Evolutionary conservation across 768 basidiomycete genomes (phyloP), one percentile per base, ranked within the genome.

Genomic region (Atractiella rhizophila): DNA sequence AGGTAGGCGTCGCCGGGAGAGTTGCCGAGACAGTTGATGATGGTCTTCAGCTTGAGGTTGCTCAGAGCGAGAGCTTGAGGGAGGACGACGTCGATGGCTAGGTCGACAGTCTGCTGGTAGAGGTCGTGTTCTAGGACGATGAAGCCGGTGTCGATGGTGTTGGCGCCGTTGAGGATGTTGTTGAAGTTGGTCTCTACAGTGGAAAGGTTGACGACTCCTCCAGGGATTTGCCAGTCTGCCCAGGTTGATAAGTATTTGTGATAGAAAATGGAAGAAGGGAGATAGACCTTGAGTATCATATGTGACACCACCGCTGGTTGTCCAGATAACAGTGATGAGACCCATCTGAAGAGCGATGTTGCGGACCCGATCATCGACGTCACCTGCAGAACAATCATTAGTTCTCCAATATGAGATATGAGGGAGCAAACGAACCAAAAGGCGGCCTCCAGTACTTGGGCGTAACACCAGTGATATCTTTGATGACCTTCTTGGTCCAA

Each of bases 101-200:
- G 66, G 45, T 83, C 76, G 32, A 83, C 80, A 1, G 72, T 66
- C 56, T 82, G 74, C 58, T 74, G 70, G 64, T 79, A 83, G 26
- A 82, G 65, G 58, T 83, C 81, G 56, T 79, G 76, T 57, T 79
- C 77, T 27, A 88, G 66, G 37, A 80, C 76, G 51, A 88, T 80
- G 65, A 88, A 88, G 10, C 83, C 83, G n/a, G 58, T 68, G 51
- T 65, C 47, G 42, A 76, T 61, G 20, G 57, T 52, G 3, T 69
- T 59, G 51, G 73, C 74, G 35, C 59, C 59, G 37, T 60, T 60
- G 35, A 82, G 60, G 60, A 85, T 81, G 47, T 61, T 60, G 49
- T 78, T 63, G 69, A 80, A 82, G 27, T 68, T 70, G 27, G 66
- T 24, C 38, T 55, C 55, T 15, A 44, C 76, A 47, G 73, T 66